These are phyloP conservation scores for Stemphylium lycopersici DNA, from an alignment of 2,329 filamentous ascomycete species.

Conservation along the genomic window DNA sequence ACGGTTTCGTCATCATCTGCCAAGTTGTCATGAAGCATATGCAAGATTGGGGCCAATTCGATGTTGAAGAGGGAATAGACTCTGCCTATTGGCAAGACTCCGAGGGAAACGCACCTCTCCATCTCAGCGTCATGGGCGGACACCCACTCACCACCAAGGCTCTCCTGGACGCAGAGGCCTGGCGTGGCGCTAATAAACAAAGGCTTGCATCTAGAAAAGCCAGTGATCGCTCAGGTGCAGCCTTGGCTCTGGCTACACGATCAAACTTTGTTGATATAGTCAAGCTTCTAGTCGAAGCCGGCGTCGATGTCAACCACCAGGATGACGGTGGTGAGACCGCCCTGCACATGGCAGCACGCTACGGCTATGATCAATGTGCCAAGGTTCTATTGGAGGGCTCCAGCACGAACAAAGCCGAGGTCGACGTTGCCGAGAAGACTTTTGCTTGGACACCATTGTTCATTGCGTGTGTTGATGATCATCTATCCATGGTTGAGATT, in stretches of 20 bases:
- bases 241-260: conserved; percentile 85
- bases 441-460: conserved; percentile 97
- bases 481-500: conserved; percentile 74
- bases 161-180: conserved; percentile 80
- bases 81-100: conserved; percentile 87
- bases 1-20: conserved; percentile 90
- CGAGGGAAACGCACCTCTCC: conserved; percentile 88
- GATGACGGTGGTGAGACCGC: conserved; percentile 90
- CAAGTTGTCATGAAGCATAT: conserved; percentile 86
- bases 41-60: conserved; percentile 86
- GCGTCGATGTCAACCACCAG: conserved; percentile 91
- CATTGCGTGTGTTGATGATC: conserved; percentile 88
- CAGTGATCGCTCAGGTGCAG: conserved; percentile 83
- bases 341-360: conserved; percentile 87
- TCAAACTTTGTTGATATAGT: conserved; percentile 86
- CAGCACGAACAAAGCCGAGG: conserved; percentile 71
- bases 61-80: conserved; percentile 85
- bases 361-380: conserved; percentile 82
- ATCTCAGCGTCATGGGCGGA: conserved; percentile 89
- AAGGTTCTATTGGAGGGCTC: conserved; percentile 75
- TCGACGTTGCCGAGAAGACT: conserved; percentile 79
- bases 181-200: conserved; percentile 67
- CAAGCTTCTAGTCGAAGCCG: conserved; percentile 83
- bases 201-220: conserved; percentile 70
- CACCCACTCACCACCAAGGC: conserved; percentile 85